These are phyloP conservation scores for Cordyceps sp. DNA, from an alignment of 2,329 filamentous ascomycete genomes.

Conservation along the genomic window DNA sequence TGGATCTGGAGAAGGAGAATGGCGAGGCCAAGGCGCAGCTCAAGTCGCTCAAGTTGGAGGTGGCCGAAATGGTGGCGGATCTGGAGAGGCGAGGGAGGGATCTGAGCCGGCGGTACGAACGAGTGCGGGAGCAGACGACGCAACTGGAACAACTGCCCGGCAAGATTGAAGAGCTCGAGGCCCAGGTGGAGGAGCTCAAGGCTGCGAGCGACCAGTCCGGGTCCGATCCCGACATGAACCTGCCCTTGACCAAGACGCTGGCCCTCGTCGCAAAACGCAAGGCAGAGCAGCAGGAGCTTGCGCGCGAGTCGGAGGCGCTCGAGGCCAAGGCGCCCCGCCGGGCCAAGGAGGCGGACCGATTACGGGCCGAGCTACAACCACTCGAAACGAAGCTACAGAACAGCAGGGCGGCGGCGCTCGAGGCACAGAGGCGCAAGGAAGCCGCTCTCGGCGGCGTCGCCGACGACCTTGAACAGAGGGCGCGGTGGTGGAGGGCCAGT, in stretches of 20 bases:
- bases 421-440: conserved; percentile 53
- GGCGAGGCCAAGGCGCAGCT: conserved; percentile 57
- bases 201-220: conserved; percentile 13
- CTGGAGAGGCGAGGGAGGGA: conserved; percentile 50
- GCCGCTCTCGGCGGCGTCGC: conserved; percentile 46
- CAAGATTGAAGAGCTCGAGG: conserved; percentile 30
- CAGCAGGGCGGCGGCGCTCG: conserved; percentile 49
- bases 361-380: conserved; percentile 51
- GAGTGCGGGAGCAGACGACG: conserved; percentile 28
- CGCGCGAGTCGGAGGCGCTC: conserved; percentile 46
- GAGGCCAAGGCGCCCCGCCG: conserved; percentile 47
- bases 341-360: conserved; percentile 46
- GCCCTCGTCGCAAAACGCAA: conserved; percentile 34
- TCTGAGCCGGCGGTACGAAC: conserved; percentile 37
- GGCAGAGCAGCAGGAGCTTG: conserved; percentile 35
- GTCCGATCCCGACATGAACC: conserved; percentile 27
- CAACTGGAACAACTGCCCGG: conserved; percentile 33
- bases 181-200: conserved; percentile 27
- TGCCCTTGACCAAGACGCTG: conserved; percentile 41
- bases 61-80: conserved; percentile 53
- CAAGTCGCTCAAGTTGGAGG: conserved; percentile 65
- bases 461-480: conserved; percentile 61
- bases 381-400: conserved; percentile 51
- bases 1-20: conserved; percentile 53
- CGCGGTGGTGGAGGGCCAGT: conserved; percentile 58